A percentile compares a stretch with the other conserved stretches of the same genome.
Evolutionary conservation across 2,329 filamentous ascomycete genomes (phyloP).

Genomic region (Apiospora sp.): DNA sequence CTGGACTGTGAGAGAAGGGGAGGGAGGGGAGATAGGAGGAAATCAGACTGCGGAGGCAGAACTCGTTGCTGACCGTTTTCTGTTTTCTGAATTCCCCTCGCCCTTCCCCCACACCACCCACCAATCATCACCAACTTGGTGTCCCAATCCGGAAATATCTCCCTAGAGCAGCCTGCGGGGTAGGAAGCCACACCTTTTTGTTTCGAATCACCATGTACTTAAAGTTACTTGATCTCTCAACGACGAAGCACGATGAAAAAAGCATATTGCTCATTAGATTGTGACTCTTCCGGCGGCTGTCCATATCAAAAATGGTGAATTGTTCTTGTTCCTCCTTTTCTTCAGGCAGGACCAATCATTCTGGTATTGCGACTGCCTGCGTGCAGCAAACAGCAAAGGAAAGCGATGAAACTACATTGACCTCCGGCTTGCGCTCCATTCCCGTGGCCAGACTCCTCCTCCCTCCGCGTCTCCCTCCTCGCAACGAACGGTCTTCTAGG

Average conservation of each 20-base stretch:
- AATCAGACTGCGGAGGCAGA: neutral
- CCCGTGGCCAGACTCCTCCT: neutral
- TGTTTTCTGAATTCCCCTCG: neutral
- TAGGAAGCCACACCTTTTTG: neutral
- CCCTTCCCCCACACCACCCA: conserved; percentile 5
- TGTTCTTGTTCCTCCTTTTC: neutral
- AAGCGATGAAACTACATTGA: neutral
- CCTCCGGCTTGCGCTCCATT: neutral
- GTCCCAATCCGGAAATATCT: conserved; percentile 12
- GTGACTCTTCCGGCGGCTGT: neutral
- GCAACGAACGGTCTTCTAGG: neutral
- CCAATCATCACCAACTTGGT: conserved; percentile 19
- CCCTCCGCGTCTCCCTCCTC: neutral
- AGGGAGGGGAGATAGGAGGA: neutral
- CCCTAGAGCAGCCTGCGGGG: neutral
- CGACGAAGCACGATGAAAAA: neutral
- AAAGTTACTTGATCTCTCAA: neutral
- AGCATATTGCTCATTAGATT: neutral
- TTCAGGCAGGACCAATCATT: neutral
- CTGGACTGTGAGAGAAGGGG: neutral
- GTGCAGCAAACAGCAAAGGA: neutral
- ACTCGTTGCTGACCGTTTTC: neutral
- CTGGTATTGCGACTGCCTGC: neutral
- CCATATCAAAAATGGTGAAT: neutral
- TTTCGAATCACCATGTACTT: neutral